Conservation (phyloP, 495 filamentous ascomycete species). For the Friedmanniomyces simplex region DNA sequence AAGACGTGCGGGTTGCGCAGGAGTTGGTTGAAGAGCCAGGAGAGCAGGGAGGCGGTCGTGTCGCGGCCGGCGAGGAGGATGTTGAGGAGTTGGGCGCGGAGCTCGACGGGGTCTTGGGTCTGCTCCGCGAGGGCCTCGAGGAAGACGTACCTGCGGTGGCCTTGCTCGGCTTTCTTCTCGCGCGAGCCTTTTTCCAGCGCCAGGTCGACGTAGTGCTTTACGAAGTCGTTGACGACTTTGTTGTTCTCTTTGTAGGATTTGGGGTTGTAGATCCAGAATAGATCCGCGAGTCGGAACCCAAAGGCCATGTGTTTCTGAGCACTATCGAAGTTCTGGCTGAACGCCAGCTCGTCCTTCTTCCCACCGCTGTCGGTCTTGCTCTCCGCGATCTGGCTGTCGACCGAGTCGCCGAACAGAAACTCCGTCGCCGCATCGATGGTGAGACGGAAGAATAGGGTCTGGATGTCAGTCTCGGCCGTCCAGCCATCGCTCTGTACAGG, state of each 20-base stretch:
- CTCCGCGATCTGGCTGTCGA: slow-evolving; percentile 44
- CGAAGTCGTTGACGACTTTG: slow-evolving; percentile 37
- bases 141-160: slow-evolving; percentile 53
- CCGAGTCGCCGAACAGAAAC: slow-evolving; percentile 70
- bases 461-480: slow-evolving; percentile 52
- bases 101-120: slow-evolving; percentile 58
- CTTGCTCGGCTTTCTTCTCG: slow-evolving; percentile 55
- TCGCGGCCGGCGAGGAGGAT: slow-evolving; percentile 54
- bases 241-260: slow-evolving; percentile 47
- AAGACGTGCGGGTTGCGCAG: slow-evolving; percentile 61
- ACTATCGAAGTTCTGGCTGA: slow-evolving; percentile 25
- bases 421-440: slow-evolving; percentile 77
- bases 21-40: slow-evolving; percentile 58
- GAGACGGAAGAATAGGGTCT: slow-evolving; percentile 64
- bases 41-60: slow-evolving; percentile 30
- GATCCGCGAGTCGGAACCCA: slow-evolving; percentile 21
- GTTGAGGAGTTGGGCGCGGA: slow-evolving; percentile 70
- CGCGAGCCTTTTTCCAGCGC: slow-evolving; percentile 43
- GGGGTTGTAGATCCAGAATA: slow-evolving; percentile 35
- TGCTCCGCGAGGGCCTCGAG: slow-evolving; percentile 67
- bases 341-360: slow-evolving; percentile 15
- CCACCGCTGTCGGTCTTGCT: not conserved
- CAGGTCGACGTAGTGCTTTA: slow-evolving; percentile 65
- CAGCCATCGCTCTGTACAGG: slow-evolving; percentile 22
- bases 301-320: slow-evolving; percentile 17